phyloP scores from a whole-genome alignment of 2,329 filamentous ascomycete genomes.

The Ascochyta clinopodiicola region DNA sequence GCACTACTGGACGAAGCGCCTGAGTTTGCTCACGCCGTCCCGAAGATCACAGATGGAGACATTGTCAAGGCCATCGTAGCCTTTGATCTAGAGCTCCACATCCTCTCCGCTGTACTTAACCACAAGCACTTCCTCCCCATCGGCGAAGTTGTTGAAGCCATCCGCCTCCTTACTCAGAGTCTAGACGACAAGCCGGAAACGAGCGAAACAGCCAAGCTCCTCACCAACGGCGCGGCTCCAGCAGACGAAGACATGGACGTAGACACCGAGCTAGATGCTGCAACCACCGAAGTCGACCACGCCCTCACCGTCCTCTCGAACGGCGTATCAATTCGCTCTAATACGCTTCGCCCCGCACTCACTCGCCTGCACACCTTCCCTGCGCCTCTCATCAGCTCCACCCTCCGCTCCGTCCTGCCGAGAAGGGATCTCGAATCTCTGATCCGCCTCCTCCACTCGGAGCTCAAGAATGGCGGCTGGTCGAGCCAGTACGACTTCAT shows the following conservation, averaged over 20 bases:
- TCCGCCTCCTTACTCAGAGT: constrained; percentile 72
- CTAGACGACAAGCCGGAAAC: constrained; percentile 58
- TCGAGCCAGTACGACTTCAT: constrained; percentile 72
- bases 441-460: constrained; percentile 74
- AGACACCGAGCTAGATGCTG: constrained; percentile 48
- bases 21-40: constrained; percentile 53
- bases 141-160: constrained; percentile 69
- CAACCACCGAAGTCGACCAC: constrained; percentile 65
- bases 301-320: constrained; percentile 72
- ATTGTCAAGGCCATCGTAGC: constrained; percentile 68
- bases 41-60: constrained; percentile 64
- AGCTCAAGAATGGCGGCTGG: constrained; percentile 78
- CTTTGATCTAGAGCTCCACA: constrained; percentile 71
- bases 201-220: constrained; percentile 48
- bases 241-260: constrained; percentile 41
- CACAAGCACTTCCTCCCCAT: constrained; percentile 68
- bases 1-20: constrained; percentile 42
- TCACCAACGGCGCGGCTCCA: constrained; percentile 39
- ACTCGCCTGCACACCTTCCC: constrained; percentile 73
- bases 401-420: constrained; percentile 68
- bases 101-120: constrained; percentile 70
- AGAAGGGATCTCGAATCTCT: constrained; percentile 74
- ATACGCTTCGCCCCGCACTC: constrained; percentile 71
- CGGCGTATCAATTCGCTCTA: constrained; percentile 67
- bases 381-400: constrained; percentile 63